Evolutionary conservation across 192 early-diverging fungal species (phyloP).

Genomic region (Gonapodya sp.): DNA sequence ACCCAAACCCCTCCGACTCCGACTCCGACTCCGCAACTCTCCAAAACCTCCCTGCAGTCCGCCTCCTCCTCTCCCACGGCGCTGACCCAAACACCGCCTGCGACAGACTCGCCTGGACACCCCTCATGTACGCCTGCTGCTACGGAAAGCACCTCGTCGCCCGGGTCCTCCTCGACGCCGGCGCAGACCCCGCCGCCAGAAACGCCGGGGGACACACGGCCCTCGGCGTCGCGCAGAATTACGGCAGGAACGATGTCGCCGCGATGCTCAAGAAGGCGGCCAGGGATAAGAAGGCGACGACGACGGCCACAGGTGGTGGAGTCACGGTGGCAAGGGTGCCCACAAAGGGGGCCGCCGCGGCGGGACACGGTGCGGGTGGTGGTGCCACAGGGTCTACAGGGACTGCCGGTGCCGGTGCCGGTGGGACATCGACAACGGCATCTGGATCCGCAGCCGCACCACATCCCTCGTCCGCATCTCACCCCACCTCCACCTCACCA

Average conservation of each 20-base stretch:
- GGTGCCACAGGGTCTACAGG: too few species aligned
- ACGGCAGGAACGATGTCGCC: not conserved
- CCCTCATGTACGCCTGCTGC: constrained; percentile 1
- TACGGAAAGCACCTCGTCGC: not conserved
- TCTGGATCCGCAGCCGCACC: too few species aligned
- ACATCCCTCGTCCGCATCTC: too few species aligned
- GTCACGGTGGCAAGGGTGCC: too few species aligned
- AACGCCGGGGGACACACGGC: not conserved
- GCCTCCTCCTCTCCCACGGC: not conserved
- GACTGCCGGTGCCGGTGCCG: too few species aligned
- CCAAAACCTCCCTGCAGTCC: not conserved
- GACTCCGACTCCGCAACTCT: not conserved
- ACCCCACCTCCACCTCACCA: not conserved
- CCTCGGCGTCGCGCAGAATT: not conserved
- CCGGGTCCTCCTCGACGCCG: not conserved
- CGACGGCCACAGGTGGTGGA: too few species aligned
- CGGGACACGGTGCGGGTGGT: too few species aligned
- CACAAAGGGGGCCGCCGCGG: too few species aligned
- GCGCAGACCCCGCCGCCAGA: not conserved
- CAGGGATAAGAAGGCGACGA: not conserved
- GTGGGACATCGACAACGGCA: too few species aligned
- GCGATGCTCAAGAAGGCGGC: not conserved
- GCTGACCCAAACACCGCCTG: not conserved
- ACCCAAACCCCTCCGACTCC: not conserved
- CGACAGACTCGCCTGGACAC: not conserved